Evolutionary conservation across 768 basidiomycete species (phyloP).

Genomic region (Lentinula edodes): DNA sequence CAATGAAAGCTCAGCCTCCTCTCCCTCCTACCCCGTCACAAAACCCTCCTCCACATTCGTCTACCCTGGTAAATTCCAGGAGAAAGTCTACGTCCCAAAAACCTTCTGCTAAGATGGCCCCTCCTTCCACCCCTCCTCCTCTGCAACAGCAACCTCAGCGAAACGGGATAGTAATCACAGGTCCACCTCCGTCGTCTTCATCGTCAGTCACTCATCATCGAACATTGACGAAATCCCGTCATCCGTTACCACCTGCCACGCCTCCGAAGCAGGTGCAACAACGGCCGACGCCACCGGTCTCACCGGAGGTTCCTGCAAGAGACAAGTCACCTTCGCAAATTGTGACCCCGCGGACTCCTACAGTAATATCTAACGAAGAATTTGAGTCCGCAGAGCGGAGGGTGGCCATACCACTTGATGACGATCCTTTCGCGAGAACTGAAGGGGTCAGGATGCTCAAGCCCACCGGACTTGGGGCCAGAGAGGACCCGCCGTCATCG

Average conservation of each 20-base stretch:
- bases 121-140: neutral
- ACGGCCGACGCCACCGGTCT: slow-evolving; percentile 22
- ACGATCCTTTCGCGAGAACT: slow-evolving; percentile 52
- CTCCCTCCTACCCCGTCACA: neutral
- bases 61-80: neutral
- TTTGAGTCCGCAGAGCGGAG: neutral
- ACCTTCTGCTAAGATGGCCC: neutral
- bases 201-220: neutral
- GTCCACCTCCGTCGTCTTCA: neutral
- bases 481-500: neutral
- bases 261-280: slow-evolving; percentile 18
- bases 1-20: neutral
- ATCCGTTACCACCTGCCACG: neutral
- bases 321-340: slow-evolving; percentile 1
- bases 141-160: neutral
- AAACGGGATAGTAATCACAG: neutral
- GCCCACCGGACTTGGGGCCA: slow-evolving; percentile 3
- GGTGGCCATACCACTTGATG: slow-evolving; percentile 36
- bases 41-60: neutral
- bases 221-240: slow-evolving; percentile 7
- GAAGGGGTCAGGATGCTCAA: slow-evolving; percentile 48
- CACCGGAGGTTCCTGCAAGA: slow-evolving; percentile 2
- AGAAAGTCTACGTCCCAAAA: neutral
- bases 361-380: slow-evolving; percentile 11
- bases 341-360: slow-evolving; percentile 6